Evolutionary conservation across 139 green algal genomes (phyloP), one percentile per base, ranked within the genome.

Genomic region (Chlamydomonas asymmetrica): DNA sequence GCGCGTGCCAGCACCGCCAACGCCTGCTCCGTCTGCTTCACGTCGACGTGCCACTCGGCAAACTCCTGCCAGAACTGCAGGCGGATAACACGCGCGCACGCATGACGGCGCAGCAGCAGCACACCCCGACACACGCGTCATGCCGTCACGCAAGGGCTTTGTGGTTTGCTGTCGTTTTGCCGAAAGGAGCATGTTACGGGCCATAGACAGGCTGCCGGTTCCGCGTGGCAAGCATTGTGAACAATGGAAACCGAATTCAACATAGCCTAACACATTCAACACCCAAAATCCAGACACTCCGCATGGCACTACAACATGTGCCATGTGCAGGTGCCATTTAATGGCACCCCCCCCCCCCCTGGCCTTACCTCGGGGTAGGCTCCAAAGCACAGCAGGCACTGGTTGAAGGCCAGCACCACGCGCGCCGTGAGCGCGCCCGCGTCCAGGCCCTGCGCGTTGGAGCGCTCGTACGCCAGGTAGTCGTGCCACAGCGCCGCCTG

Each of bases 321-420:
- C n/a, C n/a, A n/a, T n/a, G n/a, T n/a, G n/a, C n/a, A n/a, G n/a
- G n/a, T n/a, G n/a, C n/a, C n/a, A n/a, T n/a, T n/a, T n/a, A n/a
- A n/a, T n/a, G n/a, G n/a, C n/a, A 32, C 27, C 27, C 54, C 8
- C 27, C 25, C 54, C 5, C 7, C 4, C 32, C 32, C 7, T 22
- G 32, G 4, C 4, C 70, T n/a, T 16, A 92, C 87, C 74, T 97
- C 94, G 9, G 94, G 93, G 76, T 91, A 91, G 70, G 88, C 75
- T 61, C 85, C 71, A 23, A 97, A 84, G 37, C 71, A 77, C 59
- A 92, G 91, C 29, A 98, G 86, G 1, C 83, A 85, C 74, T 98
- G 94, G 61, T 97, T 88, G 76, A 92, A 97, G 0, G 92, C 89
- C 35, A 98, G 88, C 23, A 65, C 62, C 20, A 98, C 83, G 3